Percentiles rank a stretch among this genome's conserved stretches.
These are phyloP conservation scores for Claviceps sp. DNA, from an alignment of 2,329 filamentous ascomycete species.

Conservation along the genomic window DNA sequence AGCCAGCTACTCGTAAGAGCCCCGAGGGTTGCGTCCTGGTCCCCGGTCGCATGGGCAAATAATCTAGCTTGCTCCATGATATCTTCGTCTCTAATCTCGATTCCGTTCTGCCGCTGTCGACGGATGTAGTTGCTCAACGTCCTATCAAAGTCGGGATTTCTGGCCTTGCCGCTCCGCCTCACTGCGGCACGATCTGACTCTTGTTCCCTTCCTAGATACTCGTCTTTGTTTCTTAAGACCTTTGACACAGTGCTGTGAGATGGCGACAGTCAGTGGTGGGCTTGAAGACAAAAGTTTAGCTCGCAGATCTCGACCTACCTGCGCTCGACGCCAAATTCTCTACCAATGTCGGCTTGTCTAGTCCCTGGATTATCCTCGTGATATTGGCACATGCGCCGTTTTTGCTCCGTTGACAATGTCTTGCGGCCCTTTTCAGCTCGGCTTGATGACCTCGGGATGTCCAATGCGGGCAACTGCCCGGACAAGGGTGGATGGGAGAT, in stretches of 20 bases:
- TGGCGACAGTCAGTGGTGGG: not conserved
- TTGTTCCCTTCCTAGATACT: conserved; percentile 79
- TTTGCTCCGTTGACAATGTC: conserved; percentile 83
- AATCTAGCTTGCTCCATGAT: conserved; percentile 74
- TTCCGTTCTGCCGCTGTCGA: conserved; percentile 65
- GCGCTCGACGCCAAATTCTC: conserved; percentile 89
- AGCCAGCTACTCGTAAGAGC: conserved; percentile 68
- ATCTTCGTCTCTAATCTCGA: conserved; percentile 61
- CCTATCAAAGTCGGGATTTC: conserved; percentile 81
- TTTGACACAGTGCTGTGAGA: conserved; percentile 84
- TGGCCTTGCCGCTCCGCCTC: conserved; percentile 64
- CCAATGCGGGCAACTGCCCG: conserved; percentile 29
- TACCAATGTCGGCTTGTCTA: conserved; percentile 94
- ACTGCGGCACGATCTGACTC: conserved; percentile 42
- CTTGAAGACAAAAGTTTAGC: not conserved
- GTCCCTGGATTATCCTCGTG: conserved; percentile 79
- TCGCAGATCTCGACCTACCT: conserved; percentile 47
- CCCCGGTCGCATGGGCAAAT: conserved; percentile 58
- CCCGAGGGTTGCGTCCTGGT: conserved; percentile 57
- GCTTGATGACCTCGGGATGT: conserved; percentile 16
- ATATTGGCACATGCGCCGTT: conserved; percentile 86
- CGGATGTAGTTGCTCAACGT: conserved; percentile 78
- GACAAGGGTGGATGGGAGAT: conserved; percentile 45
- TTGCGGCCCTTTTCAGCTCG: conserved; percentile 55
- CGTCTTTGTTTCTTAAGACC: conserved; percentile 85